A percentile compares a stretch with the other conserved stretches of the same genome.
Evolutionary conservation across 208 protist species (phyloP).

Genomic region (Trypanosoma conorhini): DNA sequence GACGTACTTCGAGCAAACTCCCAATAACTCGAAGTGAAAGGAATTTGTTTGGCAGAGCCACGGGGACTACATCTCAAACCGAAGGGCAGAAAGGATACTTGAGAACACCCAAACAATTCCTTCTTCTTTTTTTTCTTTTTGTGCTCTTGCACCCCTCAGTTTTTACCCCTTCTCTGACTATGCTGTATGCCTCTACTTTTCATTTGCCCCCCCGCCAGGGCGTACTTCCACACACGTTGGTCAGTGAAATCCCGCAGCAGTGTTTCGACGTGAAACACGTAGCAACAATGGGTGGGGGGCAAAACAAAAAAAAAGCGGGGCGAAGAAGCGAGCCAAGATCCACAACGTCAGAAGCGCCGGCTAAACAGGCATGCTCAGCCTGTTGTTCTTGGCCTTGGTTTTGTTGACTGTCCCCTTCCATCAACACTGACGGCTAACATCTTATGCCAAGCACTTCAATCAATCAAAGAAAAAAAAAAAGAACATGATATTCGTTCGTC

Average conservation of each 20-base stretch:
- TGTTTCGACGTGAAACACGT: not conserved
- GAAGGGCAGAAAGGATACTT: too few species aligned
- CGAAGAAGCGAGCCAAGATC: not conserved
- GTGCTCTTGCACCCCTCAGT: not conserved
- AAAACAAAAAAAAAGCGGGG: constrained; percentile 14
- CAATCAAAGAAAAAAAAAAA: constrained; percentile 28
- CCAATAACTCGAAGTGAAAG: too few species aligned
- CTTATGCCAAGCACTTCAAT: not conserved
- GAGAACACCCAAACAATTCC: too few species aligned
- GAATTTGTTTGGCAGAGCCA: too few species aligned
- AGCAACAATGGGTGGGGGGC: not conserved
- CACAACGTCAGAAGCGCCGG: not conserved
- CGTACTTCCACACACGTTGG: too few species aligned
- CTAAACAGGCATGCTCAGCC: not conserved
- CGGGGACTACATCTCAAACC: too few species aligned
- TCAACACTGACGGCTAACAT: too few species aligned
- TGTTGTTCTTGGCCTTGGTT: not conserved
- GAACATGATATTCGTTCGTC: not conserved
- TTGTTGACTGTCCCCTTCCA: too few species aligned
- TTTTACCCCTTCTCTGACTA: too few species aligned
- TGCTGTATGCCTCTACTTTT: not conserved
- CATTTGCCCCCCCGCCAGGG: not conserved
- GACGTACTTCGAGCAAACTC: too few species aligned
- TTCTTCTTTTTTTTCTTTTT: constrained; percentile 5
- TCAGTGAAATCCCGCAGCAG: too few species aligned